Evolutionary conservation across 176 grass and related monocot species (phyloP).

Genomic region (Oropetium thomaeum): DNA sequence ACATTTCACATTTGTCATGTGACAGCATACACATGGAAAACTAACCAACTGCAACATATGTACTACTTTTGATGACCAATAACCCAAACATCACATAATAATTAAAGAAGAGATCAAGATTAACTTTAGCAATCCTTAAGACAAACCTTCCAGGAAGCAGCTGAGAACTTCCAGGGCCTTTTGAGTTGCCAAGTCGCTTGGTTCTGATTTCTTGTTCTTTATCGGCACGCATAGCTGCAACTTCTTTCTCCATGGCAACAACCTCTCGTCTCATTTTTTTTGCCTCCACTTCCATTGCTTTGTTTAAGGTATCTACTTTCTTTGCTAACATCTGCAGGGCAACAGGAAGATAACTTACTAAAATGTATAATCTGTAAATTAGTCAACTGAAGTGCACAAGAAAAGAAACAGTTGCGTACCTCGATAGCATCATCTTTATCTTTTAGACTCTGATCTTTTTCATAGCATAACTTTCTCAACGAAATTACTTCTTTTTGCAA

Average conservation of each 20-base stretch:
- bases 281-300: slow-evolving; percentile 99
- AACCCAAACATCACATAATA: slow-evolving; percentile 3
- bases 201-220: slow-evolving; percentile 90
- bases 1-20: not conserved
- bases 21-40: not conserved
- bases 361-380: not conserved
- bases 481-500: slow-evolving; percentile 91
- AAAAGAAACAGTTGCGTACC: slow-evolving; percentile 39
- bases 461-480: slow-evolving; percentile 87
- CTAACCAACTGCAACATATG: not conserved
- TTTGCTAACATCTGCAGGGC: slow-evolving; percentile 70
- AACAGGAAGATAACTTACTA: slow-evolving; percentile 7
- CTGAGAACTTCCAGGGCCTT: slow-evolving; percentile 64
- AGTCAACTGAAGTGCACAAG: slow-evolving; percentile 4
- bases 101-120: slow-evolving; percentile 6
- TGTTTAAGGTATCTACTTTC: slow-evolving; percentile 95
- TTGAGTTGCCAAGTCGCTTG: slow-evolving; percentile 65
- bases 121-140: slow-evolving; percentile 1
- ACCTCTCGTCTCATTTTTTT: slow-evolving; percentile 99
- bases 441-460: slow-evolving; percentile 93
- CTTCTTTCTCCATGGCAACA: slow-evolving; percentile 96
- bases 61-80: not conserved
- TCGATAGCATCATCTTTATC: slow-evolving; percentile 97
- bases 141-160: slow-evolving; percentile 69
- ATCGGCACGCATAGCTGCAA: slow-evolving; percentile 82